These are phyloP conservation scores for Thoreauomyces humboldtii DNA, from an alignment of 192 early-diverging fungal genomes.

Conservation along the genomic window DNA sequence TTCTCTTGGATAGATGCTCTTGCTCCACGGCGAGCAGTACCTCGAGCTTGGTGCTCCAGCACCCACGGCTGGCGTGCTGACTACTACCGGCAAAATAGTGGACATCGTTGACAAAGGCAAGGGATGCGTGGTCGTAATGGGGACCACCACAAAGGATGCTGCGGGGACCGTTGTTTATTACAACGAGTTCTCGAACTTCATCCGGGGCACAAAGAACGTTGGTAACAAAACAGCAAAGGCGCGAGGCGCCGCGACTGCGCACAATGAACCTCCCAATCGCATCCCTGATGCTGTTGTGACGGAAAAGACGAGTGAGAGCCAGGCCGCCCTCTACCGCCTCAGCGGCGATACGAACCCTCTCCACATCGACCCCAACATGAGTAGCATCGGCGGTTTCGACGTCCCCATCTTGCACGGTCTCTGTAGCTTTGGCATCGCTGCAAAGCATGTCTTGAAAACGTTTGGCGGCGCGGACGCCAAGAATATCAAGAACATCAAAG, in stretches of 20 bases:
- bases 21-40: constrained; percentile 99
- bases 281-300: constrained; percentile 77
- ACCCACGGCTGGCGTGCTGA: constrained; percentile 79
- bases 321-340: constrained; percentile 94
- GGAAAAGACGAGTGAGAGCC: constrained; percentile 87
- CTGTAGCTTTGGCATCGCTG: constrained; percentile 88
- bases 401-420: constrained; percentile 96
- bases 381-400: constrained; percentile 90
- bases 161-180: constrained; percentile 73
- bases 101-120: constrained; percentile 99
- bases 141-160: constrained; percentile 78
- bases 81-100: constrained; percentile 72
- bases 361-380: constrained; percentile 96
- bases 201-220: constrained; percentile 89
- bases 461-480: constrained; percentile 71
- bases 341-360: constrained; percentile 96
- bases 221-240: constrained; percentile 69
- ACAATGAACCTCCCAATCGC: constrained; percentile 77
- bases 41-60: constrained; percentile 81
- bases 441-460: constrained; percentile 80
- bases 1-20: too few species aligned
- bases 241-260: constrained; percentile 73
- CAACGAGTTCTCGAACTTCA: constrained; percentile 90
- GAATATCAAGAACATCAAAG: constrained; percentile 81
- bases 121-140: constrained; percentile 76